Evolutionary conservation across 495 filamentous ascomycete genomes (phyloP).

Genomic region (Penicillium ochrochloron): DNA sequence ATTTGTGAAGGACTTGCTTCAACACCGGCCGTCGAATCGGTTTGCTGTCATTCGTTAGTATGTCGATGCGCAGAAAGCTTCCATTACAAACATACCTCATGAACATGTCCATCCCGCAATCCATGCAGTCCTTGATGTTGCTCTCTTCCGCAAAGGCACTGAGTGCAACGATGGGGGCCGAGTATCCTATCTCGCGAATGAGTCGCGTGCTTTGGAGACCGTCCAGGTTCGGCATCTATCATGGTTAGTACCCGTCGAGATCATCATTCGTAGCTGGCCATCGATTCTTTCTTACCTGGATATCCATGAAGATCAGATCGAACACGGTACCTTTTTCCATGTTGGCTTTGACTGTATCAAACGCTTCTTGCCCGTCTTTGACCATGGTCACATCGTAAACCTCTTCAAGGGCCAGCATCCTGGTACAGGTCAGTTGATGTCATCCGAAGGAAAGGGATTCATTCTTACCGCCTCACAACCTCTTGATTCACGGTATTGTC

Average conservation of each 20-base stretch:
- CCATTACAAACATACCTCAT: conserved; percentile 39
- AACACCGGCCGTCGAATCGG: conserved; percentile 82
- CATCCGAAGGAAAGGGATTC: neutral
- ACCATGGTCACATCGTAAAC: conserved; percentile 79
- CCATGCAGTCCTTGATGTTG: conserved; percentile 84
- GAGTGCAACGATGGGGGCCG: conserved; percentile 86
- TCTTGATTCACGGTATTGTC: conserved; percentile 96
- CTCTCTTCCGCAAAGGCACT: conserved; percentile 90
- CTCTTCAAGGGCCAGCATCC: conserved; percentile 70
- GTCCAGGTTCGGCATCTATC: conserved; percentile 88
- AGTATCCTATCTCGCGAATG: conserved; percentile 85
- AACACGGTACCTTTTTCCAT: conserved; percentile 75
- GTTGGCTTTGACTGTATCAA: conserved; percentile 78
- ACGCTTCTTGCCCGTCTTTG: conserved; percentile 87
- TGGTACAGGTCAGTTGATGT: conserved; percentile 14
- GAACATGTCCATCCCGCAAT: conserved; percentile 76
- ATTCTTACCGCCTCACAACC: conserved; percentile 67
- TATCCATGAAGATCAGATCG: conserved; percentile 92
- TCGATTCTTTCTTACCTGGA: conserved; percentile 43
- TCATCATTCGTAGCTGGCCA: conserved; percentile 5
- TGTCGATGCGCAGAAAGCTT: too few species aligned
- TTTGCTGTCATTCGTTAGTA: conserved; percentile 53
- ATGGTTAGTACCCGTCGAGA: conserved; percentile 13
- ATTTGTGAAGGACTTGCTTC: conserved; percentile 79
- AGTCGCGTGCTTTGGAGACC: conserved; percentile 86